Base-by-base conservation (phyloP, 257 asterid species). In the Lavandula angustifolia region DNA sequence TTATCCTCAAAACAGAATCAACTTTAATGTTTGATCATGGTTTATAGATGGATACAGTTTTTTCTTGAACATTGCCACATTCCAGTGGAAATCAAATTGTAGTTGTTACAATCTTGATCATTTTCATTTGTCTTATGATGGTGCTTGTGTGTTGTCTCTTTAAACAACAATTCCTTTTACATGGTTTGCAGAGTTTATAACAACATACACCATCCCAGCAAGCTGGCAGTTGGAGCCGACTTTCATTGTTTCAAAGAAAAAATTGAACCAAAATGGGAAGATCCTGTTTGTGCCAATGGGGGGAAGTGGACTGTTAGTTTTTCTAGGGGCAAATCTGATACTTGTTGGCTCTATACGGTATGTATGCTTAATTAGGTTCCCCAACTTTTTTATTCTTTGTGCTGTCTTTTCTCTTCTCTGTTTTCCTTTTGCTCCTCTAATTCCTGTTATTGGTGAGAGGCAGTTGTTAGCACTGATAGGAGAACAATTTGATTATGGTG, bases 181-280 rank as follows among this genome's bases (percentile, higher is more conserved):
- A 29, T 69, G 73, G 29, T 13, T 70, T 74, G 69, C 87, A 92
- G 99, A 64, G 84, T 89, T 42, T 84, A 82, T 81, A 92, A 89
- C 51, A 92, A 92, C 43, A 72, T 87, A 70, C 89, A 77, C 74
- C 92, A 73, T 77, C 99, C 99, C 6, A 87, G 99, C 94, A 89
- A 81, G 86, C 80, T 92, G 72, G 69, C 82, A n/a, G 71, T 55
- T 10, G 86, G 94, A 70, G 88, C 95, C 66, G 97, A 89, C 78
- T 84, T 92, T 37, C 69, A 87, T 72, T 89, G 97, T 77, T 92
- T 92, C 84, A 92, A 92, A 71, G 60, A 87, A 71, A 84, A 84
- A 68, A 87, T 92, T 42, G 87, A 81, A 81, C 99, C 99, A 37
- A 85, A 85, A 70, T 92, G 97, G 99, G 99, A 92, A 74, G 96